Base-by-base conservation (phyloP, 805 yeast genomes). In the Geotrichum ghanense region DNA sequence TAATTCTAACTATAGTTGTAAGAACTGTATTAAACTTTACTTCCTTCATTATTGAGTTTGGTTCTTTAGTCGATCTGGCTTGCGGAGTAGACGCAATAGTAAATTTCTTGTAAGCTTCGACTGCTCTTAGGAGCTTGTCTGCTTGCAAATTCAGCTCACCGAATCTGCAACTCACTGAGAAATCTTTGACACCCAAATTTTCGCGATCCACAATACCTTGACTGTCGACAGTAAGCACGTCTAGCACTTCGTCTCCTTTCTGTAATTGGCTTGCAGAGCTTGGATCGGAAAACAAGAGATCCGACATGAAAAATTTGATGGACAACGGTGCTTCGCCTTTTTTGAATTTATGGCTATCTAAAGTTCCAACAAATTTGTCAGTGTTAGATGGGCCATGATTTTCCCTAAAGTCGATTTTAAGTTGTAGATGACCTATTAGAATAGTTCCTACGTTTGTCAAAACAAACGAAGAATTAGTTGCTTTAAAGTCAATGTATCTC, bases 291-390 rank as follows among this genome's bases (percentile, higher is more conserved):
- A 59, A 47, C 43, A 57, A 62, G 16, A 62, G 52, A 45, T 64
- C 67, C 23, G 49, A 41, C 3, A 63, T 41, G 25, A 45, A 34
- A 23, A 64, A 43, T 42, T 54, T 52, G 37, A 56, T 49, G 20
- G 50, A 50, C 2, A 63, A 55, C 4, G 63, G 61, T 23, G 59
- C 50, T 45, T 64, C 68, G 27, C 53, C 54, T 6, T 52, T 50
- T 25, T 53, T 50, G 41, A 55, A 48, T 45, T 51, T 46, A 50
- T 56, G 55, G 12, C 51, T 53, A 44, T 64, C 67, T 16, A 64
- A 55, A 3, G 68, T 64, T 3, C 68, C 69, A 12, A 59, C 57
- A 49, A 64, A 64, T 22, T 55, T 58, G 22, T 52, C 46, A 10
- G 47, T 12, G 42, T 27, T 23, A 49, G 51, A 43, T 19, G 47